Evolutionary conservation across 768 basidiomycete species (phyloP).

Genomic region (Trametes meyenii): DNA sequence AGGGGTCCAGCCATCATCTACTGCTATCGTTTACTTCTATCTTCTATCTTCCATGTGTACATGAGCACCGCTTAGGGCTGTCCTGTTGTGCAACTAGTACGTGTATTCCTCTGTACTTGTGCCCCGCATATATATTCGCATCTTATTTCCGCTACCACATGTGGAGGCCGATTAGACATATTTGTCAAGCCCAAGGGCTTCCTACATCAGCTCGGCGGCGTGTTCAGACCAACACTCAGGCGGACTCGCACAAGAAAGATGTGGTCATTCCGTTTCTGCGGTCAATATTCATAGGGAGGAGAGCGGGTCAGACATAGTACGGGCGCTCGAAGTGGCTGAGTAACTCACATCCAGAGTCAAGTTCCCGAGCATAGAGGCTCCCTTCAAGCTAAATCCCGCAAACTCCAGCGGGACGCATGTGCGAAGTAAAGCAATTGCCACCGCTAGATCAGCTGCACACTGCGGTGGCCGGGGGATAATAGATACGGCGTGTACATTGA

Average conservation of each 20-base stretch:
- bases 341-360: no score
- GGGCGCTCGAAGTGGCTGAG: no score
- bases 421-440: no score
- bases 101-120: constrained; percentile 16
- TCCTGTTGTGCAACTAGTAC: constrained; percentile 24
- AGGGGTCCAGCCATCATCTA: not conserved
- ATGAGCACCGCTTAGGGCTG: constrained; percentile 10
- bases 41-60: constrained; percentile 5
- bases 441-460: no score
- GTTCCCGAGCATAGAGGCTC: no score
- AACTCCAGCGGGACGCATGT: no score
- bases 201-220: constrained; percentile 4
- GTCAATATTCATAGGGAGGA: no score
- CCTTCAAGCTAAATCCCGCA: no score
- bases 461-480: no score
- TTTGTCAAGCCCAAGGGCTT: constrained; percentile 1
- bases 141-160: not conserved
- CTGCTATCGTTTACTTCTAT: constrained; percentile 8
- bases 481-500: no score
- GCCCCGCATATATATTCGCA: constrained; percentile 5
- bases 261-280: constrained; percentile 46
- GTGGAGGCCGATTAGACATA: no score
- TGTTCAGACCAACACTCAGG: constrained; percentile 50
- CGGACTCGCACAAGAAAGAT: constrained; percentile 50
- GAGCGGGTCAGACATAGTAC: no score